Percentiles rank a stretch among this genome's conserved stretches.
Conservation (phyloP, 148 eudicot species). For the Cornus florida region DNA sequence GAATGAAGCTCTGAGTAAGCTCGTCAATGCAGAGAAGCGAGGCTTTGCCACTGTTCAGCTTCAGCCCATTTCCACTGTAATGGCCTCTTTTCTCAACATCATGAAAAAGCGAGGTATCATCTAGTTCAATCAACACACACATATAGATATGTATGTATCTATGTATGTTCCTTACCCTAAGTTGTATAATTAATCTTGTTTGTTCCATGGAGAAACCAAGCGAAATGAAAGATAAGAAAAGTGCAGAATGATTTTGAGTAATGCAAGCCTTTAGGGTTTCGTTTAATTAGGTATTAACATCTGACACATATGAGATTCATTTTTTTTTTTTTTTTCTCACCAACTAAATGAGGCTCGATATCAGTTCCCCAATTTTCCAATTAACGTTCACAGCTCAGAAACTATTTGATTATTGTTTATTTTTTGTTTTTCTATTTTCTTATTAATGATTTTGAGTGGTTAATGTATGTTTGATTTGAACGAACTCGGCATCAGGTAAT, state of each 20-base stretch:
- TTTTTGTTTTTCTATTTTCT: neutral
- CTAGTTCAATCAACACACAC: neutral
- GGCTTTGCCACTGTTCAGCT: slow-evolving; percentile 61
- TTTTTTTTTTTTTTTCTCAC: too few relatives aligned
- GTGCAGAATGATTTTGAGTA: neutral
- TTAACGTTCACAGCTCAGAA: neutral
- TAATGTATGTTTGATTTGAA: neutral
- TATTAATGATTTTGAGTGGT: neutral
- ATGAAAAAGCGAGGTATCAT: slow-evolving; percentile 80
- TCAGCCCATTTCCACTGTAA: slow-evolving; percentile 64
- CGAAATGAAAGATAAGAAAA: neutral
- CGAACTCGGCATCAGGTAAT: too few relatives aligned
- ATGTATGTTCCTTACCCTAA: neutral
- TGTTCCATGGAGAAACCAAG: neutral
- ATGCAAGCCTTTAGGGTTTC: neutral
- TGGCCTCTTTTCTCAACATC: slow-evolving; percentile 71
- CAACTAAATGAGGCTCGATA: too few relatives aligned
- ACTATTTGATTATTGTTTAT: neutral
- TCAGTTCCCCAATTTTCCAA: too few relatives aligned
- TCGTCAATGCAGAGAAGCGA: slow-evolving; percentile 83
- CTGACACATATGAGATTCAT: neutral
- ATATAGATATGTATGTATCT: neutral
- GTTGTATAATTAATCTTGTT: neutral
- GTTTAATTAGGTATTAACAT: neutral
- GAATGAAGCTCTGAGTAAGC: slow-evolving; percentile 76